Conservation (phyloP, 208 protist species). For the Angomonas deanei region DNA sequence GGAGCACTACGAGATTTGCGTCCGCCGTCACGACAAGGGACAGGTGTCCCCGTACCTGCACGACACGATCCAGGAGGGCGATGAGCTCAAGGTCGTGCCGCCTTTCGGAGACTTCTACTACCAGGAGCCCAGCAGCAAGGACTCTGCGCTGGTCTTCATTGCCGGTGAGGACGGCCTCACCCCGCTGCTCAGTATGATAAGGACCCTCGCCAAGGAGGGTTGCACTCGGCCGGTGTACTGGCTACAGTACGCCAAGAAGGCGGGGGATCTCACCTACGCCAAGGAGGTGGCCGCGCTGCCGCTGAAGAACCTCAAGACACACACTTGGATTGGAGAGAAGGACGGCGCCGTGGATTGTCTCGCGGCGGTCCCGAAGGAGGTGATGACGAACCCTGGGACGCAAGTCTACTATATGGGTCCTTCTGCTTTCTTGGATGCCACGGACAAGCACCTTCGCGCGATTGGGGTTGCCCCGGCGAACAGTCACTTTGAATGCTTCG, state of each 20-base stretch:
- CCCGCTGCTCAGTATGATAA: conserved; percentile 29
- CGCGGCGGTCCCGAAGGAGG: conserved; percentile 9
- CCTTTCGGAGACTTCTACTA: conserved; percentile 40
- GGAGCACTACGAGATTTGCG: conserved; percentile 29
- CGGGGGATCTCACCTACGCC: conserved; percentile 17
- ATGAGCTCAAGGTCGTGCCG: conserved; percentile 27
- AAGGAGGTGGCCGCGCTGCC: conserved; percentile 14
- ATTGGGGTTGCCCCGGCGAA: conserved; percentile 6
- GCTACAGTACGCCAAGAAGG: conserved; percentile 25
- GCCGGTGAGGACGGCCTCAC: conserved; percentile 29
- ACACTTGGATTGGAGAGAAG: conserved; percentile 27
- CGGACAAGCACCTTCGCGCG: conserved; percentile 15
- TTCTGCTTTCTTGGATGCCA: conserved; percentile 19
- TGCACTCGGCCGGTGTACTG: conserved; percentile 21
- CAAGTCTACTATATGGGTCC: conserved; percentile 32
- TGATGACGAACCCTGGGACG: conserved; percentile 9
- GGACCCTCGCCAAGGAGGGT: conserved; percentile 19
- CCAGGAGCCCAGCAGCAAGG: conserved; percentile 2
- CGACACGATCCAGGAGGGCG: conserved; percentile 24
- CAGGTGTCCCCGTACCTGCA: conserved; percentile 34
- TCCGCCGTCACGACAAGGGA: conserved; percentile 28
- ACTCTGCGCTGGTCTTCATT: conserved; percentile 22
- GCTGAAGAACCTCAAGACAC: conserved; percentile 23
- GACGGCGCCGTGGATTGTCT: conserved; percentile 23
- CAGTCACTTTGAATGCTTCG: conserved; percentile 39